Evolutionary conservation across 2,329 filamentous ascomycete species (phyloP), one percentile per base, ranked within the genome.

Genomic region (Cladophialophora exuberans): DNA sequence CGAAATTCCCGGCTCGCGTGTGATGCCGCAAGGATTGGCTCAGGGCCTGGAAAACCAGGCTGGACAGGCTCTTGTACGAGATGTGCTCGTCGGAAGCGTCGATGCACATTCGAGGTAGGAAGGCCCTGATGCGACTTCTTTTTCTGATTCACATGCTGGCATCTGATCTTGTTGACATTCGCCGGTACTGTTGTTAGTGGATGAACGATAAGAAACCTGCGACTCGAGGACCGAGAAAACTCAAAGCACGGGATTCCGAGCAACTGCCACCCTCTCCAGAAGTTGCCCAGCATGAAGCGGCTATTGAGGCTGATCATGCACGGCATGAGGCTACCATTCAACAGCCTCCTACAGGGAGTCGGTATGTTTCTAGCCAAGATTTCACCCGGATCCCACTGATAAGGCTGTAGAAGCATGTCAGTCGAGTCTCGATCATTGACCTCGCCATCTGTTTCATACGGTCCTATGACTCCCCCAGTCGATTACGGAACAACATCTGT

Each of bases 31-130:
- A 39, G 56, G 18, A 39, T 47, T 18, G 51, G 56, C 6, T 25
- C 50, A 62, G 41, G 59, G 54, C 59, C 60, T 48, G 48, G 54
- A 43, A 45, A 58, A 28, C 54, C 55, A 47, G 57, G 41, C 57
- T 65, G 48, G 62, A 60, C 55, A 41, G 60, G 57, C 5, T 45
- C 58, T 10, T 61, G 61, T 28, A 54, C 49, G 52, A 61, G 66
- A 49, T 66, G 65, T 62, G 56, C 39, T 31, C 57, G 61, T 25
- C 56, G 57, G 11, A 43, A 47, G 15, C 62, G 55, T 18, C 52
- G 52, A 26, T 65, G 56, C 22, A 63, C 43, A 25, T 64, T 61
- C 53, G 57, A 56, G 47, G 56, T 53, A 58, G 58, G 56, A 49
- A 56, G 54, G 13, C 18, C 30, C 41, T 13, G 28, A 44, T 9